Evolutionary conservation across 2,329 filamentous ascomycete species (phyloP).

Genomic region (Thermothelomyces thermophilus): DNA sequence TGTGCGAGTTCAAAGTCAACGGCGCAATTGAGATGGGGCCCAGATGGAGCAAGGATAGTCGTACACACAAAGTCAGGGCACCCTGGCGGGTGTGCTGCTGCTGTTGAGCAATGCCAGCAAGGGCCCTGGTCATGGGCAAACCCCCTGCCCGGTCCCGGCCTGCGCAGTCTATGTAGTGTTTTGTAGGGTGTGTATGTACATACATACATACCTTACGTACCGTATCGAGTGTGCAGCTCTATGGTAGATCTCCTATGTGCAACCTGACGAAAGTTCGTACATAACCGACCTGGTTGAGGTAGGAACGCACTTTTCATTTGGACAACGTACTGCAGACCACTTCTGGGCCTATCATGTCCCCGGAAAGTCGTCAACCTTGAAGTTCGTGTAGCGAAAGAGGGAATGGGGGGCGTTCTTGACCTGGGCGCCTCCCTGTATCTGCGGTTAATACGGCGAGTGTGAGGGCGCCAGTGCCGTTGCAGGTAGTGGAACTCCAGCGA

Average conservation of each 20-base stretch:
- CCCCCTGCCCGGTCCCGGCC: neutral
- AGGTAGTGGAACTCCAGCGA: slow-evolving; percentile 12
- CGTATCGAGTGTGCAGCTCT: too few relatives aligned
- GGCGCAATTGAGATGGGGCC: slow-evolving; percentile 40
- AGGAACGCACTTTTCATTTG: too few relatives aligned
- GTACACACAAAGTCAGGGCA: slow-evolving; percentile 22
- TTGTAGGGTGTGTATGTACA: neutral
- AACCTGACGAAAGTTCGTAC: too few relatives aligned
- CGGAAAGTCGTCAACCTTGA: neutral
- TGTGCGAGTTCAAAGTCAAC: slow-evolving; percentile 43
- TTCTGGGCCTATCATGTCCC: too few relatives aligned
- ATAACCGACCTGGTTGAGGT: too few relatives aligned
- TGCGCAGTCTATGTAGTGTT: neutral
- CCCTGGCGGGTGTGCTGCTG: slow-evolving; percentile 20
- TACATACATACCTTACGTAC: too few relatives aligned
- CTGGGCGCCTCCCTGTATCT: slow-evolving; percentile 2
- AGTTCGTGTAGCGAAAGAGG: neutral
- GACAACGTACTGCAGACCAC: too few relatives aligned
- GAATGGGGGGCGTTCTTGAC: neutral
- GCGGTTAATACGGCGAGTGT: slow-evolving; percentile 22
- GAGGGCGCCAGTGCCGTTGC: slow-evolving; percentile 19
- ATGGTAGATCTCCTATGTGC: neutral
- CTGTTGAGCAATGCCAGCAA: slow-evolving; percentile 24
- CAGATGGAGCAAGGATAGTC: slow-evolving; percentile 32
- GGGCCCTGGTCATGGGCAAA: slow-evolving; percentile 13